A percentile compares a stretch with the other conserved stretches of the same genome.
Conservation (phyloP, 2,329 filamentous ascomycete genomes). For the Pyrenophora tritici-repentis region DNA sequence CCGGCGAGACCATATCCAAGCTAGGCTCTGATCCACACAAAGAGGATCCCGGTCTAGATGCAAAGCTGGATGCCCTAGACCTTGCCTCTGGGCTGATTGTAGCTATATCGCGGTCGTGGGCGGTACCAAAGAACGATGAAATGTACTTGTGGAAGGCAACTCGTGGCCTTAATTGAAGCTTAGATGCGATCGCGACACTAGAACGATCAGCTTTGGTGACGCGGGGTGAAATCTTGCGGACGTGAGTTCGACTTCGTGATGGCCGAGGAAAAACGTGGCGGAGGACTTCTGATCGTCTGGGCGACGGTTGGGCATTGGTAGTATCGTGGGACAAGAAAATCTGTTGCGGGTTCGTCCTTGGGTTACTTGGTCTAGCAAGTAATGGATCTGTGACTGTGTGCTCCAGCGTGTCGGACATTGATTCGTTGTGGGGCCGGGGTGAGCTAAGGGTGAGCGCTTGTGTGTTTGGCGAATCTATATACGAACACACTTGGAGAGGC, state of each 20-base stretch:
- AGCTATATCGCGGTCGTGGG: slow-evolving; percentile 4
- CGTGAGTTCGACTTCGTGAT: slow-evolving; percentile 10
- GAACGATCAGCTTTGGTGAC: slow-evolving; percentile 12
- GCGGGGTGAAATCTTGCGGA: slow-evolving; percentile 8
- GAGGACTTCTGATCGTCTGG: slow-evolving; percentile 31
- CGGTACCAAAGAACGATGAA: slow-evolving; percentile 33
- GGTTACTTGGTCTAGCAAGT: background rate
- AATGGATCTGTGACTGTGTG: slow-evolving; percentile 2
- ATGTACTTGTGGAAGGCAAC: slow-evolving; percentile 36
- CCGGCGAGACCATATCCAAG: slow-evolving; percentile 41
- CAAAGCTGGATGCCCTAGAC: slow-evolving; percentile 30
- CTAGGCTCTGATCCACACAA: slow-evolving; percentile 31
- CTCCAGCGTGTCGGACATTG: slow-evolving; percentile 15
- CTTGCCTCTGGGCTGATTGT: slow-evolving; percentile 6
- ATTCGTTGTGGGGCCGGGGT: slow-evolving; percentile 1
- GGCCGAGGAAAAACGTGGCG: slow-evolving; percentile 30
- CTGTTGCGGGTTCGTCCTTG: background rate
- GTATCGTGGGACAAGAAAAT: background rate
- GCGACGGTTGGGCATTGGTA: background rate
- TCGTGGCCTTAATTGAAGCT: slow-evolving; percentile 21
- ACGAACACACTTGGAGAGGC: slow-evolving; percentile 19
- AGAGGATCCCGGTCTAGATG: slow-evolving; percentile 24
- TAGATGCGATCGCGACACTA: slow-evolving; percentile 10
- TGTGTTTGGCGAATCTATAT: slow-evolving; percentile 21
- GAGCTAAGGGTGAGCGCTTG: slow-evolving; percentile 21